Base-by-base conservation (phyloP, 2,329 filamentous ascomycete genomes). In the Diaporthe humulicola region DNA sequence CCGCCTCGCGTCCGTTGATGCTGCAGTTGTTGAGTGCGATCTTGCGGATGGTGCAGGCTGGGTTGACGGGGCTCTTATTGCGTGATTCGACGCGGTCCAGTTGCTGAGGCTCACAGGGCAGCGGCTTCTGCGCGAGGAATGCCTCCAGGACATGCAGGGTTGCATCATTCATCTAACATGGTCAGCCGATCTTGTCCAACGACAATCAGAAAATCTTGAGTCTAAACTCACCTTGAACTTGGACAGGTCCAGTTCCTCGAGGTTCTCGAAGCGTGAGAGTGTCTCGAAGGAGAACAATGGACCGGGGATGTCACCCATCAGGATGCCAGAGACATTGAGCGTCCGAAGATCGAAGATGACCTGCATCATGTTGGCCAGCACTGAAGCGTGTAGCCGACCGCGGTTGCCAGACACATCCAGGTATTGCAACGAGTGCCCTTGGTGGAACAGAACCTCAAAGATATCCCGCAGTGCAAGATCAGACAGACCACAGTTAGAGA, bases 231-330 rank as follows among this genome's bases (percentile, higher is more conserved):
- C 87, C 82, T 87, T 86, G 80, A 88, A 90, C 7, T 87, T 86
- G 3, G 89, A 90, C 38, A 91, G 81, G 76, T 91, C 86, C 22
- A 91, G 81, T 74, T 89, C 88, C 78, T 90, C 86, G 33, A 91
- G 82, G n/a, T 82, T 82, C 84, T 87, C 75, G 12, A 84, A 88
- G 25, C 81, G 78, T 54, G 82, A 77, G 58, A 89, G 80, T 10
- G 83, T 80, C 69, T 85, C 84, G 74, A 87, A 80, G 70, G 88
- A 82, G 38, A 91, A 85, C 4, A 91, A 79, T 2, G 88, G 84
- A 19, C 83, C 83, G 4, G 85, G 85, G 1, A 85, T 80, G 33
- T 84, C 80, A 19, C 88, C 85, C 45, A 88, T 86, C 22, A 90
- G 85, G 50, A 87, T 87, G 61, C 88, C 87, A 4, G 87, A 84